Evolutionary conservation across 2,329 filamentous ascomycete genomes (phyloP).

Genomic region (Phaeomoniella chlamydospora): DNA sequence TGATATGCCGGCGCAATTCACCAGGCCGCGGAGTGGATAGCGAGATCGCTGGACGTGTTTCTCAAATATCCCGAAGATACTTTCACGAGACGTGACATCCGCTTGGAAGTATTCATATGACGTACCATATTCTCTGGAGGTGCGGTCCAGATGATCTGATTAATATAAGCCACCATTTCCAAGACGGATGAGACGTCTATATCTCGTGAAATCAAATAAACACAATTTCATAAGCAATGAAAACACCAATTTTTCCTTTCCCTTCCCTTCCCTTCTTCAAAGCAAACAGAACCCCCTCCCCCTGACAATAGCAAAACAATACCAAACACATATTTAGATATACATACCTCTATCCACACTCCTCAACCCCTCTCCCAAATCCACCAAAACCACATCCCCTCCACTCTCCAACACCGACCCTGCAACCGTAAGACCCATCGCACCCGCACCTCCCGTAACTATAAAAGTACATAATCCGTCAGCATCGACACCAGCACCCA

Average conservation of each 20-base stretch:
- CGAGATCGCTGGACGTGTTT: slow-evolving; percentile 8
- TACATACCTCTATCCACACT: too few relatives aligned
- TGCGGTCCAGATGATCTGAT: slow-evolving; percentile 5
- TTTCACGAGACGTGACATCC: slow-evolving; percentile 11
- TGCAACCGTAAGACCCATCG: slow-evolving; percentile 10
- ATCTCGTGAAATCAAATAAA: too few relatives aligned
- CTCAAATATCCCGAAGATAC: slow-evolving; percentile 7
- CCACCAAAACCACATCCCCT: slow-evolving; percentile 19
- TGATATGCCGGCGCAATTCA: slow-evolving; percentile 18
- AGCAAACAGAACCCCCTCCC: too few relatives aligned
- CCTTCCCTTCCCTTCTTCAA: too few relatives aligned
- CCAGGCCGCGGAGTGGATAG: slow-evolving; percentile 16
- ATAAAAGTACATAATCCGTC: neutral
- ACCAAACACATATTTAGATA: too few relatives aligned
- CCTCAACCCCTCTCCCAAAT: slow-evolving; percentile 10
- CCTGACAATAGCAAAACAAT: too few relatives aligned
- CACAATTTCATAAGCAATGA: too few relatives aligned
- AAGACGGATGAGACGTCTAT: neutral
- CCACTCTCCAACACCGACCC: slow-evolving; percentile 15
- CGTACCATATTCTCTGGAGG: neutral
- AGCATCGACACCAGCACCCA: neutral
- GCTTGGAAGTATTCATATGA: slow-evolving; percentile 9
- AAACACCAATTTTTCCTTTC: too few relatives aligned
- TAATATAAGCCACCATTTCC: slow-evolving; percentile 4
- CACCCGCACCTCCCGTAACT: slow-evolving; percentile 14